Evolutionary conservation across 768 basidiomycete species (phyloP).

Genomic region (Suillus subalutaceus): DNA sequence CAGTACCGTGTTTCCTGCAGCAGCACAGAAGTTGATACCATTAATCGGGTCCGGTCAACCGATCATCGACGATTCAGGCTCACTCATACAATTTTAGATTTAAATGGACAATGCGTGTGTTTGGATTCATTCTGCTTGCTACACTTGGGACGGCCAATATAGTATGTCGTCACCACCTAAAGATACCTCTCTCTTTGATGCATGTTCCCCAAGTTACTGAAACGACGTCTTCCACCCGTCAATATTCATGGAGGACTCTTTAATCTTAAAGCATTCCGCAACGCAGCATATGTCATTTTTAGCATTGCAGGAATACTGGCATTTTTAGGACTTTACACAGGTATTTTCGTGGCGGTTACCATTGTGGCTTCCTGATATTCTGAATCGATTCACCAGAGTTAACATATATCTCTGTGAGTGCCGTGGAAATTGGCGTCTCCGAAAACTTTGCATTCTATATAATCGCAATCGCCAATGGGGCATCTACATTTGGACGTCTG

Average conservation of each 20-base stretch:
- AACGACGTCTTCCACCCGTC: slow-evolving; percentile 56
- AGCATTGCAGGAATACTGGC: slow-evolving; percentile 55
- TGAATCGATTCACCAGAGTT: slow-evolving; percentile 43
- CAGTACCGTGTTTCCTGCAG: slow-evolving; percentile 68
- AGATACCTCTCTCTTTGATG: not conserved
- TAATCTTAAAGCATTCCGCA: slow-evolving; percentile 53
- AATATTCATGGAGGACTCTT: slow-evolving; percentile 60
- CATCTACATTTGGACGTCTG: slow-evolving; percentile 64
- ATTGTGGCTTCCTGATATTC: slow-evolving; percentile 13
- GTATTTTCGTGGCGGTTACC: slow-evolving; percentile 32
- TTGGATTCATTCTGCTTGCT: slow-evolving; percentile 63
- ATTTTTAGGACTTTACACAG: slow-evolving; percentile 74
- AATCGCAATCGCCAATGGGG: slow-evolving; percentile 67
- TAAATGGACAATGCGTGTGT: slow-evolving; percentile 73
- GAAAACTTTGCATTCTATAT: slow-evolving; percentile 62
- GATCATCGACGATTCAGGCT: not conserved
- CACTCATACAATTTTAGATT: slow-evolving; percentile 49
- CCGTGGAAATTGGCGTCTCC: slow-evolving; percentile 50
- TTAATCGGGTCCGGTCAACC: slow-evolving; percentile 51
- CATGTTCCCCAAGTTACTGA: slow-evolving; percentile 25
- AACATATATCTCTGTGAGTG: slow-evolving; percentile 67
- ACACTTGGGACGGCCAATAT: slow-evolving; percentile 59
- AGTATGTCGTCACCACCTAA: slow-evolving; percentile 33
- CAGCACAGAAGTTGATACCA: slow-evolving; percentile 55
- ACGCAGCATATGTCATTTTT: slow-evolving; percentile 53